Base-by-base conservation (phyloP, 257 asterid genomes). In the Ehretia macrophylla region DNA sequence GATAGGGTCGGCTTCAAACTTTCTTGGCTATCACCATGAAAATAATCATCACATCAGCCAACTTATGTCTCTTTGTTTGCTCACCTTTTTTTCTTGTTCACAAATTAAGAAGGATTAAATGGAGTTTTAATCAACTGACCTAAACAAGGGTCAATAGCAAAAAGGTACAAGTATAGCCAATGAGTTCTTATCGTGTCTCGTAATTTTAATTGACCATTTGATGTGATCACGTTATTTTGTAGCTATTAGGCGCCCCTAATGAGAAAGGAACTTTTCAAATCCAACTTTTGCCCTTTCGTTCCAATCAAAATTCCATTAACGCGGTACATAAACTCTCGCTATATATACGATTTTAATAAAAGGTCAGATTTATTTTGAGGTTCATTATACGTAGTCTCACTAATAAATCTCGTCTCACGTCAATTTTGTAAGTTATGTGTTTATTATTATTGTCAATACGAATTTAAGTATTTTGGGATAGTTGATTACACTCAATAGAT, bases 221-320 rank as follows among this genome's bases (percentile, higher is more conserved):
- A 63, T 69, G 72, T 74, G 72, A 63, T 67, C 46, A 75, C 32
- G 10, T 59, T 52, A 17, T 46, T 57, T 74, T 59, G 77, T 63
- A 67, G 47, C 9, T 55, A 75, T 67, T 67, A 70, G 77, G 77
- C 74, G 72, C 74, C 56, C 23, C 54, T 56, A 50, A 58, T 56
- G 6, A 12, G 53, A 38, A 62, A 2, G 16, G 5, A 32, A 8
- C 18, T 42, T 53, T 60, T 65, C 39, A 39, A 60, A 55, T 11
- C 3, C 58, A 57, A 66, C 40, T 58, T 46, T 56, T 55, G 14
- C 64, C 68, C 32, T 44, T 27, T 40, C 8, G 47, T 10, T 40
- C 35, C 11, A 48, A 21, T 48, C 22, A 22, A 27, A 39, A 40
- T 16, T 59, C 32, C 45, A n/a, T 64, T 64, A 37, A 10, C 12